Evolutionary conservation across 2,329 filamentous ascomycete species (phyloP), one percentile per base, ranked within the genome.

Genomic region (Epichloe baconii): DNA sequence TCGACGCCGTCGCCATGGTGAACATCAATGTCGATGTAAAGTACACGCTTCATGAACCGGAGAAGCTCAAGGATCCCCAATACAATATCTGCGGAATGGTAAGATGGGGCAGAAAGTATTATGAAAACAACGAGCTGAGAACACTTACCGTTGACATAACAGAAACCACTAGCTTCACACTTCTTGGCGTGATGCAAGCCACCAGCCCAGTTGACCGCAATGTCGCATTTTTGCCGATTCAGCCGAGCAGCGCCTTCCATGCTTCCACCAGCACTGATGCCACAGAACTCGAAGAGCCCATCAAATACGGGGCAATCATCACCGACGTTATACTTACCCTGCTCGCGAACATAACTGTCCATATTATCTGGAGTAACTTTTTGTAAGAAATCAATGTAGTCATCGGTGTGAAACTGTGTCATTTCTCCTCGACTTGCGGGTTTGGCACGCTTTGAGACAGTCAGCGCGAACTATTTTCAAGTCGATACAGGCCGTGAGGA

Each of bases 301-400:
- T 97, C 91, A 60, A 98, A 98, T 19, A 98, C 89, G 2, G 93
- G 93, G 60, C 93, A 98, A 66, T 98, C 93, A 61, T 96, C 93
- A 38, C 91, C 87, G 53, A 97, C 89, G 53, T 95, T 96, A 74
- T 93, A 97, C 56, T 89, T 88, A 41, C 79, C 85, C 66, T 97
- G 90, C 66, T 98, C 93, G 60, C 90, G 86, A 59, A 84, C 79
- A 64, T 88, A 97, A 57, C 79, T 80, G 60, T 98, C 94, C 88
- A 97, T 97, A 66, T 98, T 98, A 71, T 98, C 93, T 1, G 93
- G 94, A 0, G 93, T 97, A 51, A 98, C 93, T 61, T 94, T 95
- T 71, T 78, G 86, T 17, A 98, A 75, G 64, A 97, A 98, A 51
- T 95, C 88, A 56, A 98, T 88, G 68, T 98, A 98, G 62, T 96